These are phyloP conservation scores for Trichoderma simmonsii DNA, from an alignment of 2,329 filamentous ascomycete genomes.

Conservation along the genomic window DNA sequence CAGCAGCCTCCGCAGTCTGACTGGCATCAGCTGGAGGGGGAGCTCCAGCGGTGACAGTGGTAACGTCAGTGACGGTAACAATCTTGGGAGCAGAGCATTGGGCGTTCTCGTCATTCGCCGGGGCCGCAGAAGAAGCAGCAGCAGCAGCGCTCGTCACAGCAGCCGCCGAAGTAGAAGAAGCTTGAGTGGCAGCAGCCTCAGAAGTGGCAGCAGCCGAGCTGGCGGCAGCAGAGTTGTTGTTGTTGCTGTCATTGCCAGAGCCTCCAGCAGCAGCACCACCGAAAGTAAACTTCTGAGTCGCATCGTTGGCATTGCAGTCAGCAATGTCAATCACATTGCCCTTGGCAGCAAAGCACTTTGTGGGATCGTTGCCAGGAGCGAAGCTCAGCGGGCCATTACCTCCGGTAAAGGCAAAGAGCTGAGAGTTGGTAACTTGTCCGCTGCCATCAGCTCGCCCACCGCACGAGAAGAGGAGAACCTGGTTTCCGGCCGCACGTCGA, in stretches of 20 bases:
- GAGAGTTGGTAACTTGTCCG: slow-evolving; percentile 49
- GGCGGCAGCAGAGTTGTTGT: not conserved
- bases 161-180: not conserved
- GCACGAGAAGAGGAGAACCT: slow-evolving; percentile 56
- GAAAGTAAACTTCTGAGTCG: slow-evolving; percentile 42
- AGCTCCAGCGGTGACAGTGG: not conserved
- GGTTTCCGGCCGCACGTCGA: slow-evolving; percentile 47
- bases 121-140: not conserved
- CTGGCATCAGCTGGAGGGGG: not conserved
- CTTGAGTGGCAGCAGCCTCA: not conserved
- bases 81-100: not conserved
- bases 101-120: not conserved
- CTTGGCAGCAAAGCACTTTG: slow-evolving; percentile 47
- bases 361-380: slow-evolving; percentile 43
- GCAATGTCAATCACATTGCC: slow-evolving; percentile 44
- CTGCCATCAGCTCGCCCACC: slow-evolving; percentile 55
- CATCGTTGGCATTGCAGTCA: slow-evolving; percentile 39
- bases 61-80: not conserved
- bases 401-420: slow-evolving; percentile 48
- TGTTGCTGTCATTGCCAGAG: not conserved
- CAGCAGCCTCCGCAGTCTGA: not conserved
- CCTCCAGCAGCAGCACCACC: slow-evolving; percentile 20
- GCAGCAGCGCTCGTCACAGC: not conserved
- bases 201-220: not conserved
- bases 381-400: slow-evolving; percentile 41